phyloP scores from a whole-genome alignment of 768 basidiomycete species.

The Lepiota brunneoincarnata region DNA sequence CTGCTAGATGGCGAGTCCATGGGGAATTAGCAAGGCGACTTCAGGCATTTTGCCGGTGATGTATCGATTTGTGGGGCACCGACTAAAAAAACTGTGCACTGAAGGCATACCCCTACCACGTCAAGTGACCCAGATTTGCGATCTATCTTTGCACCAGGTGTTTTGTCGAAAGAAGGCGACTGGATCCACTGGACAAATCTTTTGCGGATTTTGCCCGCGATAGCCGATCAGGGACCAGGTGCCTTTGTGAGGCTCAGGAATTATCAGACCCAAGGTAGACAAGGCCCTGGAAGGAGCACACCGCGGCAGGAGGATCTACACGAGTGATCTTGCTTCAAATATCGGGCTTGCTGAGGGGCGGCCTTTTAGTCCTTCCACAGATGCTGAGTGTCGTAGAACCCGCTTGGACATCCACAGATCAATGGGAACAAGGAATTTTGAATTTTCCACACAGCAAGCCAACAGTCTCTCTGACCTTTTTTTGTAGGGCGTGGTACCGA shows the following conservation, averaged over 20 bases:
- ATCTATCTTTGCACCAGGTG: conserved; percentile 82
- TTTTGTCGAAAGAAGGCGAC: conserved; percentile 72
- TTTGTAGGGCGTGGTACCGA: conserved; percentile 55
- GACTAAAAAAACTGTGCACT: background rate
- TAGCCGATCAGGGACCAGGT: conserved; percentile 74
- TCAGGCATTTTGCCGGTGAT: conserved; percentile 15
- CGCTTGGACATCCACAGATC: conserved; percentile 73
- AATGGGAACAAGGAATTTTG: conserved; percentile 82
- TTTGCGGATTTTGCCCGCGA: conserved; percentile 68
- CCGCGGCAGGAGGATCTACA: conserved; percentile 76
- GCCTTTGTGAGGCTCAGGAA: conserved; percentile 77
- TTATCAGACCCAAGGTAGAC: conserved; percentile 67
- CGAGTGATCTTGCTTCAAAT: conserved; percentile 41
- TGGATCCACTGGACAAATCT: conserved; percentile 69
- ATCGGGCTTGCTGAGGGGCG: background rate
- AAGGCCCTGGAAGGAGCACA: conserved; percentile 78
- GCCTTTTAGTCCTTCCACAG: conserved; percentile 64
- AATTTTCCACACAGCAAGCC: conserved; percentile 46
- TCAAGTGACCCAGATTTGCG: conserved; percentile 71
- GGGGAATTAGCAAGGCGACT: conserved; percentile 74
- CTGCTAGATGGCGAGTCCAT: conserved; percentile 77
- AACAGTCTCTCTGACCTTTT: background rate
- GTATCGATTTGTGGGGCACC: background rate
- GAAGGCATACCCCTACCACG: conserved; percentile 51
- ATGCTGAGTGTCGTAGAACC: conserved; percentile 88